Base-by-base conservation (phyloP, 2,329 filamentous ascomycete genomes). In the Aphanoascus verrucosus region DNA sequence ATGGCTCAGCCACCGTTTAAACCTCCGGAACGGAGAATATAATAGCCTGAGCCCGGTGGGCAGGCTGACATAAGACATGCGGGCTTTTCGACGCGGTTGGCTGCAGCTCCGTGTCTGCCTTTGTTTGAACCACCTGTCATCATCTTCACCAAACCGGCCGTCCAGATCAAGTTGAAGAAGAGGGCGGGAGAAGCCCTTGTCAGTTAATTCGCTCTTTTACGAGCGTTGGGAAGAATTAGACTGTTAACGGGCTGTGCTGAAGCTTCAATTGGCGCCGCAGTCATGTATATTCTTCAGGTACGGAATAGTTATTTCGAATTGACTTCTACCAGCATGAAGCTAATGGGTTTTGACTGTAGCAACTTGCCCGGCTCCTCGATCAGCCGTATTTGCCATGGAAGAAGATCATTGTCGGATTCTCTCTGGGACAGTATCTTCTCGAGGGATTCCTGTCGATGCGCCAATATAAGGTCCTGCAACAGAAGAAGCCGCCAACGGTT, bases 371-470 rank as follows among this genome's bases (percentile, higher is more conserved):
- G 70, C 83, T 86, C 71, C 84, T 97, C 64, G 93, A 98, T 76
- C 83, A 87, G 66, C 90, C 91, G 55, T 77, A 87, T 66, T 95
- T 97, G 75, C 91, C 93, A 53, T 98, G 93, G 93, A 98, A 96
- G 81, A 86, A 83, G 69, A 82, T 98, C 63, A 90, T 98, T 64
- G 80, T 97, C 62, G 87, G 89, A 64, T 98, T 98, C 75, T 94
- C 89, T 31, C 69, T 97, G 63, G 88, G 86, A 57, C 88, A 98
- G 68, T 97, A 88, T 69, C 73, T 88, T 52, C 84, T 98, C 65
- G 93, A 98, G 70, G 83, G 88, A 43, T 87, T 91, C 73, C 82
- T 98, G 51, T 88, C 88, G 23, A 75, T 88, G 61, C 88, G 93
- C 55, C 93, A 98, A 70, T 97, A 96, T 70, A 81, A 83, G 61